Evolutionary conservation across 345 rosid species (phyloP), one percentile per base, ranked within the genome.

Genomic region (Lumnitzera littorea): DNA sequence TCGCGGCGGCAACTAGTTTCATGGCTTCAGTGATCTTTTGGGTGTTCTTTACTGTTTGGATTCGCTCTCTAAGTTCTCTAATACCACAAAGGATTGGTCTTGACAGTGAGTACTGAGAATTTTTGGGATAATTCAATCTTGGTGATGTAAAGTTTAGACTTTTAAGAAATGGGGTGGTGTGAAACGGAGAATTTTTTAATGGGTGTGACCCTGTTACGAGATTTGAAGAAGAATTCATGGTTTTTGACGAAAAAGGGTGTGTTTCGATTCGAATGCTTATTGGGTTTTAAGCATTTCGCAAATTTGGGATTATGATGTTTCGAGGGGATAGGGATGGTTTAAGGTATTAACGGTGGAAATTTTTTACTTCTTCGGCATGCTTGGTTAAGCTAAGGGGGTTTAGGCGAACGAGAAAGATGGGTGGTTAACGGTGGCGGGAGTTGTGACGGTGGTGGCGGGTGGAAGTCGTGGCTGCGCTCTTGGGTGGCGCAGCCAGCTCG

Each of bases 1-100:
- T 87, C 5, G 95, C 96, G 15, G 91, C 96, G 0, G 96, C 81
- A 13, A 91, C 91, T 25, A 91, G 81, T 56, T 80, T 91, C 98
- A 87, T 86, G 3, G 98, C 90, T 55, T 89, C 95, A 0, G 96
- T 83, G 56, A 91, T 75, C 78, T 86, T 89, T 53, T 82, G 85
- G 0, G 86, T 78, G 64, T 46, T 86, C 67, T 86, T 89, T 16
- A 91, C 86, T 1, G 82, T 50, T 43, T 65, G 67, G 61, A 91
- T 83, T 24, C 96, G 74, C 48, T 80, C 73, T 31, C 82, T 70
- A 15, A 91, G 50, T 70, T 91, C 84, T 46, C 95, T 88, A 43
- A 86, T 76, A 43, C 90, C 71, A 61, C 86, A 78, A 15, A 48
- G 82, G 57, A 83, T 62, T 20, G 65, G 65, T 29, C 25, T 25